phyloP scores from a whole-genome alignment of 495 filamentous ascomycete species.

The Tuber umbilicatum region DNA sequence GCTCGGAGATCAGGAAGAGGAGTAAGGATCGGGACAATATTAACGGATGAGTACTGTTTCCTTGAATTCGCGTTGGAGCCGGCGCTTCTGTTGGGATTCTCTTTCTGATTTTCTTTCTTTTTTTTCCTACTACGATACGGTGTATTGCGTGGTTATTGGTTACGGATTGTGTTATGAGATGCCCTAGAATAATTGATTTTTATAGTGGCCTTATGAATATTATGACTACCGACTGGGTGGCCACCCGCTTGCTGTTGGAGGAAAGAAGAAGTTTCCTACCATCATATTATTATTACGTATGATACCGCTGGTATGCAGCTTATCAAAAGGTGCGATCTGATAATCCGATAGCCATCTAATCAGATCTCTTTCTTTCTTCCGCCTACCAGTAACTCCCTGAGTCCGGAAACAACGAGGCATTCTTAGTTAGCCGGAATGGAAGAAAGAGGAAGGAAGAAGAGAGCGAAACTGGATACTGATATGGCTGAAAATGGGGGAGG shows the following conservation, averaged over 20 bases:
- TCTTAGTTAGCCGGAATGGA: no score
- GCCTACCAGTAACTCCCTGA: no score
- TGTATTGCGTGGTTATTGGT: background rate
- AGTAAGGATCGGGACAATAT: background rate
- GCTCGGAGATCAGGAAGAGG: slow-evolving; percentile 48
- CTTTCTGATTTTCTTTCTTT: background rate
- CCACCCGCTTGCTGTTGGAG: background rate
- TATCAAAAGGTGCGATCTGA: no score
- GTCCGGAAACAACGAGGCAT: no score
- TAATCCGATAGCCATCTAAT: no score
- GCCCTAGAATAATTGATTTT: background rate
- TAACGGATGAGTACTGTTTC: background rate
- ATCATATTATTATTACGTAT: no score
- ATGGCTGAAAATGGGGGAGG: no score
- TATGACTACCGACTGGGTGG: background rate
- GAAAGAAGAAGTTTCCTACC: background rate
- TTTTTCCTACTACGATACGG: background rate
- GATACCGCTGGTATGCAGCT: no score
- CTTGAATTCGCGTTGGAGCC: background rate
- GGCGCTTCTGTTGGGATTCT: background rate
- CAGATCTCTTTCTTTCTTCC: no score
- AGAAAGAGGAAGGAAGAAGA: no score
- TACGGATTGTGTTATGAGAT: background rate
- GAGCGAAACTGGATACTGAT: no score
- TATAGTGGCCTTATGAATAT: background rate